These are phyloP conservation scores for Kurtzmaniella fragi DNA, from an alignment of 805 yeast genomes.

Conservation along the genomic window DNA sequence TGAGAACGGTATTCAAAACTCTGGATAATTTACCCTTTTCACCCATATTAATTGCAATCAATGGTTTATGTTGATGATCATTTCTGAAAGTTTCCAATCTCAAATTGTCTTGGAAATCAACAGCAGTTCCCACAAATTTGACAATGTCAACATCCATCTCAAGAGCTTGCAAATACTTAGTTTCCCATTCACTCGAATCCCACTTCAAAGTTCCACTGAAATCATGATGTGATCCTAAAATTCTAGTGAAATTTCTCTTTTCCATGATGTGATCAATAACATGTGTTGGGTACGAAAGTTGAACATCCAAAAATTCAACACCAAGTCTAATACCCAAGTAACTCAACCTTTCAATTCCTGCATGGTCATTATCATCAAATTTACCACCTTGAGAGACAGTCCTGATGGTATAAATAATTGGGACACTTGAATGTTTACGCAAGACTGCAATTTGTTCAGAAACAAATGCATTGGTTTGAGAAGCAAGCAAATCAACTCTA, in stretches of 20 bases:
- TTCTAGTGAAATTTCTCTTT: constrained; percentile 54
- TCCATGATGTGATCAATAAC: constrained; percentile 48
- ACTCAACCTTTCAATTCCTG: constrained; percentile 46
- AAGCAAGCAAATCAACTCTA: constrained; percentile 65
- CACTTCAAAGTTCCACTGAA: constrained; percentile 58
- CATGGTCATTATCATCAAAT: constrained; percentile 57
- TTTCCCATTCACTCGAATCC: constrained; percentile 70
- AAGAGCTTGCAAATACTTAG: constrained; percentile 62
- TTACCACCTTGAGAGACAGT: constrained; percentile 78
- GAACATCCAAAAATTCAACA: constrained; percentile 76
- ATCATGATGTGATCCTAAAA: constrained; percentile 85
- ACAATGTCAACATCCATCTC: constrained; percentile 65
- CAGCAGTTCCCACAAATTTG: constrained; percentile 81
- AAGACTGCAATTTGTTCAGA: constrained; percentile 68
- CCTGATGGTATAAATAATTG: constrained; percentile 78
- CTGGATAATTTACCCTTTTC: constrained; percentile 72
- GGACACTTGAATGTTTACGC: constrained; percentile 60
- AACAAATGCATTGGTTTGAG: constrained; percentile 50
- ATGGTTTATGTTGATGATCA: constrained; percentile 50
- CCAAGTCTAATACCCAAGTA: constrained; percentile 69
- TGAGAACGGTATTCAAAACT: constrained; percentile 66
- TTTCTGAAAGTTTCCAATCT: constrained; percentile 64
- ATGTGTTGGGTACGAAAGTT: constrained; percentile 60
- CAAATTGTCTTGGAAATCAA: constrained; percentile 60
- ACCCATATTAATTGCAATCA: constrained; percentile 84